Percentiles rank a stretch among this genome's conserved stretches.
These are phyloP conservation scores for Lunularia cruciata DNA, from an alignment of 225 moss, liverwort and hornwort species.

Conservation along the genomic window DNA sequence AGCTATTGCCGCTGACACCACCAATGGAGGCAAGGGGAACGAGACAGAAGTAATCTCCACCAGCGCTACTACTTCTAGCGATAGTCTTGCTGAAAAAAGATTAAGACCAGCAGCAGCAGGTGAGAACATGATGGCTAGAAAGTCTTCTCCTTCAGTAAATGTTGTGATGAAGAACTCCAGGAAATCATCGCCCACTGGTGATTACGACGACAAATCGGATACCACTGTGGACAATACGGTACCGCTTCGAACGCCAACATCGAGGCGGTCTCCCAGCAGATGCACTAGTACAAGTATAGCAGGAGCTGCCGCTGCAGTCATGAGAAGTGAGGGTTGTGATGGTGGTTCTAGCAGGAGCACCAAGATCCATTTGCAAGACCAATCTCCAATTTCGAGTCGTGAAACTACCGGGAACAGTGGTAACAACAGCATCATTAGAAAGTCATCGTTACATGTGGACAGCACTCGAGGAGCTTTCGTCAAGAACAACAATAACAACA, in stretches of 20 bases:
- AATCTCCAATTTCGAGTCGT: too few species aligned
- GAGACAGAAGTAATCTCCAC: not conserved
- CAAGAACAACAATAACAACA: not conserved
- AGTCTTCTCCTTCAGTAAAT: not conserved
- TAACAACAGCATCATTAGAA: too few species aligned
- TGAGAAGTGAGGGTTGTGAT: not conserved
- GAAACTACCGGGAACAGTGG: not conserved
- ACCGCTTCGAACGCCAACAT: not conserved
- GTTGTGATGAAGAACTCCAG: not conserved
- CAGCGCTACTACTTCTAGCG: not conserved
- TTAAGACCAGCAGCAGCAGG: not conserved
- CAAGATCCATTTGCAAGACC: too few species aligned
- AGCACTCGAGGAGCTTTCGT: not conserved
- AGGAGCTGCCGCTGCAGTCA: not conserved
- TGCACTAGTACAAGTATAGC: not conserved
- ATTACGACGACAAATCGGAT: slow-evolving; percentile 11
- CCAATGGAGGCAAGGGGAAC: not conserved
- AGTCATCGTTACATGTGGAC: too few species aligned
- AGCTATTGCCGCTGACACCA: not conserved
- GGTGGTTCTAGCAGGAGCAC: too few species aligned
- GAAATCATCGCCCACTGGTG: not conserved
- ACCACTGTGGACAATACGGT: slow-evolving; percentile 11
- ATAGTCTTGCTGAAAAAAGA: not conserved
- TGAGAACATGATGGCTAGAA: not conserved
- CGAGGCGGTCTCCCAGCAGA: slow-evolving; percentile 1